Conservation (phyloP, 495 filamentous ascomycete genomes). For the Hypoxylon trugodes region DNA sequence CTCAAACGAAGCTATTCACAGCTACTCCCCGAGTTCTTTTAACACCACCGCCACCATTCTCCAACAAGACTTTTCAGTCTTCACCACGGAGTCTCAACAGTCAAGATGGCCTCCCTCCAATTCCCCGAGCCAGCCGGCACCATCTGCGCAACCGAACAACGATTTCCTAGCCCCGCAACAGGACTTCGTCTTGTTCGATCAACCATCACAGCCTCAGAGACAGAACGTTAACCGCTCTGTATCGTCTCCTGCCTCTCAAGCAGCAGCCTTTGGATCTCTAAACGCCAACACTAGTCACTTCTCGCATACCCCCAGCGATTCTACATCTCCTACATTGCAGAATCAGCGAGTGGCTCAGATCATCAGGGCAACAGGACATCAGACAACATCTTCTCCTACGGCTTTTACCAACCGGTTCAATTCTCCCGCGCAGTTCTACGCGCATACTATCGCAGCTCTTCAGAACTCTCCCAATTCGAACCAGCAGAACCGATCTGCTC, state of each 20-base stretch:
- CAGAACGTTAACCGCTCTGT: slow-evolving; percentile 60
- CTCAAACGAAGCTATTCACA: slow-evolving; percentile 57
- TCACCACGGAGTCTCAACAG: slow-evolving; percentile 67
- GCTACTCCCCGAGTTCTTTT: slow-evolving; percentile 58
- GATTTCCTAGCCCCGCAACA: slow-evolving; percentile 54
- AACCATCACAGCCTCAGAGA: slow-evolving; percentile 49
- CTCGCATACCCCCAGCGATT: slow-evolving; percentile 43
- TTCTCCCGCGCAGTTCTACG: slow-evolving; percentile 62
- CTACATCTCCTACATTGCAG: slow-evolving; percentile 54
- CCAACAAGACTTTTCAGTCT: slow-evolving; percentile 61
- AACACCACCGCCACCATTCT: slow-evolving; percentile 59
- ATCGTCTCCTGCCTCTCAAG: slow-evolving; percentile 49
- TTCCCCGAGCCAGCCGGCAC: slow-evolving; percentile 66
- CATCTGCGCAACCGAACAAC: slow-evolving; percentile 56
- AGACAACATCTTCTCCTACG: slow-evolving; percentile 60
- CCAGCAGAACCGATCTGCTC: slow-evolving; percentile 54
- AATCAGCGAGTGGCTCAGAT: slow-evolving; percentile 67
- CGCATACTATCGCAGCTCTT: slow-evolving; percentile 60
- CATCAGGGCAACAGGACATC: slow-evolving; percentile 66
- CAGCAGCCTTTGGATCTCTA: slow-evolving; percentile 51
- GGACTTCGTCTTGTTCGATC: slow-evolving; percentile 65
- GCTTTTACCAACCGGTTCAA: slow-evolving; percentile 65
- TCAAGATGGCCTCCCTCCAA: slow-evolving; percentile 68
- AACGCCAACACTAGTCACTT: slow-evolving; percentile 42
- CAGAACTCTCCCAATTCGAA: slow-evolving; percentile 56